Evolutionary conservation across 1,139 yeast species (phyloP), one percentile per base, ranked within the genome.

Genomic region (Saccharomycopsis hybrid): DNA sequence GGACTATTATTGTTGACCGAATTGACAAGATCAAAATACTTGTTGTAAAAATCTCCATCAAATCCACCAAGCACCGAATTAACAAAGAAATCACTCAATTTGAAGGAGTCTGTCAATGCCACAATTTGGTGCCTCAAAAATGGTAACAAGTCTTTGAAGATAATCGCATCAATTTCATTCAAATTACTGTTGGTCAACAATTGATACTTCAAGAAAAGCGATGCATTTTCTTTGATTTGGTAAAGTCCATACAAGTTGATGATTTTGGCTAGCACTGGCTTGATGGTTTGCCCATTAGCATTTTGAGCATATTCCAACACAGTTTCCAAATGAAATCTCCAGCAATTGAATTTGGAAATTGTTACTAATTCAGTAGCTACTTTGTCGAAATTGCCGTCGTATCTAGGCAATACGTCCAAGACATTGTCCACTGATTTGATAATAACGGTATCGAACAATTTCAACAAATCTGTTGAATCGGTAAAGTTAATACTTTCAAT

Each of bases 21-120:
- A 60, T 77, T 77, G 54, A 78, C 79, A 48, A 66, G 66, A 40
- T 61, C 64, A 63, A 79, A 80, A 66, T 89, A 89, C 67, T 86
- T 80, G 65, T 82, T 82, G 71, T 89, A 90, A 51, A 87, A 81
- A 65, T 89, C 85, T 57, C 97, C 97, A 61, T 87, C 82, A 67
- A 77, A 85, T 60, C 73, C 76, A 55, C 97, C 97, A 56, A 90
- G 76, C 35, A 96, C 83, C 1, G 97, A 79, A 69, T 89, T 87
- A 64, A 90, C 76, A 69, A 85, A 77, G 71, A 78, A 85, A 68
- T 90, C 97, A 37, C 90, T 79, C 62, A 85, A 76, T 69, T 84
- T 82, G 76, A 90, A 90, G 4, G 96, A 77, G 68, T 90, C 97
- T 11, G 95, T 85, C 59, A 86, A 73, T 25, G 87, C 86, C 63